Evolutionary conservation across 2,329 filamentous ascomycete species (phyloP).

Genomic region (Exophiala alcalophila): DNA sequence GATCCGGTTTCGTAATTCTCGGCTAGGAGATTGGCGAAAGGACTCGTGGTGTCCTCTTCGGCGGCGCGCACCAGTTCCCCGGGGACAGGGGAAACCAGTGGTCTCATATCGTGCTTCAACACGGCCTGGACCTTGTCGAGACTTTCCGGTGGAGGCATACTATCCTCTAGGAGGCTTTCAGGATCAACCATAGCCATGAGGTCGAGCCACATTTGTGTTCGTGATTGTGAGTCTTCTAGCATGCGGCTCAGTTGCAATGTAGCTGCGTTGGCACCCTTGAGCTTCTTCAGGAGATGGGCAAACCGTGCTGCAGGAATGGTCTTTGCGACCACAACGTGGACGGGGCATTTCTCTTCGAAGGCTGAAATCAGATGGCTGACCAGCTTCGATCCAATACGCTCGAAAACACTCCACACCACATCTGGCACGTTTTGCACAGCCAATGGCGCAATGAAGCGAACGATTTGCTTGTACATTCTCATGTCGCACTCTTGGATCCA

Average conservation of each 20-base stretch:
- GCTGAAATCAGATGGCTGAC: slow-evolving; percentile 79
- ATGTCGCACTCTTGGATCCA: slow-evolving; percentile 98
- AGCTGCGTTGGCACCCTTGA: slow-evolving; percentile 86
- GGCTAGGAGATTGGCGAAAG: slow-evolving; percentile 26
- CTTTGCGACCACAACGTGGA: slow-evolving; percentile 82
- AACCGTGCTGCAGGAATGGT: slow-evolving; percentile 86
- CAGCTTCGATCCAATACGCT: slow-evolving; percentile 78
- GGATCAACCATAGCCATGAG: slow-evolving; percentile 67
- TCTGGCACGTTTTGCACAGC: slow-evolving; percentile 89
- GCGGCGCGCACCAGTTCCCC: slow-evolving; percentile 26
- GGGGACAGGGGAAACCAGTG: slow-evolving; percentile 42
- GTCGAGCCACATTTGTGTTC: slow-evolving; percentile 93
- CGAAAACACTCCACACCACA: slow-evolving; percentile 78
- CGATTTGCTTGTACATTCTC: slow-evolving; percentile 94
- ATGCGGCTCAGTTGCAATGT: slow-evolving; percentile 93
- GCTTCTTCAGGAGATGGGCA: slow-evolving; percentile 77
- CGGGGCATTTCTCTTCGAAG: slow-evolving; percentile 78
- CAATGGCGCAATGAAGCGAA: slow-evolving; percentile 82
- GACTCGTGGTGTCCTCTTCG: slow-evolving; percentile 37
- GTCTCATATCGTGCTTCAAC: slow-evolving; percentile 44
- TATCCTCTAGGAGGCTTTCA: slow-evolving; percentile 56
- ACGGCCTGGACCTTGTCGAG: slow-evolving; percentile 39
- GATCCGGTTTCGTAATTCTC: slow-evolving; percentile 10
- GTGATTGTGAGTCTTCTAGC: slow-evolving; percentile 81
- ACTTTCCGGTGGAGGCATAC: slow-evolving; percentile 54